Base-by-base conservation (phyloP, 345 rosid genomes). In the Euphorbia tirucalli region DNA sequence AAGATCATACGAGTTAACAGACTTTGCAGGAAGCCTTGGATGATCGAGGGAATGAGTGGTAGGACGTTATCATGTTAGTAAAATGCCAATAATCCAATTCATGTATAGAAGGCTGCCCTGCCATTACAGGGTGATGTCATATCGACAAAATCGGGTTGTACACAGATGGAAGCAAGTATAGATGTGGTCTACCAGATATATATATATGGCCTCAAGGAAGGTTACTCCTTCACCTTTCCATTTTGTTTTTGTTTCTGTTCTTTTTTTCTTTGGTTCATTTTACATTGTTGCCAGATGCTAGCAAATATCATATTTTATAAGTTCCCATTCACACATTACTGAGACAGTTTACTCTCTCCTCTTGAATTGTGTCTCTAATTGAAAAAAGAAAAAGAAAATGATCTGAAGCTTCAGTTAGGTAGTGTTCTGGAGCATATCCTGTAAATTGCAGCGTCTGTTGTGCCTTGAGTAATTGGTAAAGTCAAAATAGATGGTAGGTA, bases 31-130 rank as follows among this genome's bases (percentile, higher is more conserved):
- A 39, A 43, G 72, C 71, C 76, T 49, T 66, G 58, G 79, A 62
- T 61, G 60, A n/a, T n/a, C n/a, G n/a, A n/a, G n/a, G n/a, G n/a
- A n/a, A n/a, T n/a, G n/a, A n/a, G n/a, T n/a, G n/a, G n/a, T n/a
- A n/a, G n/a, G n/a, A 76, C 41, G 32, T 46, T 43, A 43, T 21
- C 27, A 30, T 65, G 24, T 65, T 49, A 65, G 61, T 74, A 61
- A 70, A 46, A 78, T 78, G 82, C 74, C 24, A 74, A 87, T 83
- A 80, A 74, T 76, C 44, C 71, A 60, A 74, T 73, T 46, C 73
- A 18, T 79, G 87, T 82, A 82, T 68, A 79, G 89, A 75, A 76
- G 43, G 81, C 78, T 39, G 50, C 80, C 82, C 83, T 81, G 82
- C 74, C 75, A 71, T 76, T 80, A 70, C 70, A 78, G 84, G 78